Evolutionary conservation across 768 basidiomycete species (phyloP), one percentile per base, ranked within the genome.

Genomic region (Crassisporium funariophilum): DNA sequence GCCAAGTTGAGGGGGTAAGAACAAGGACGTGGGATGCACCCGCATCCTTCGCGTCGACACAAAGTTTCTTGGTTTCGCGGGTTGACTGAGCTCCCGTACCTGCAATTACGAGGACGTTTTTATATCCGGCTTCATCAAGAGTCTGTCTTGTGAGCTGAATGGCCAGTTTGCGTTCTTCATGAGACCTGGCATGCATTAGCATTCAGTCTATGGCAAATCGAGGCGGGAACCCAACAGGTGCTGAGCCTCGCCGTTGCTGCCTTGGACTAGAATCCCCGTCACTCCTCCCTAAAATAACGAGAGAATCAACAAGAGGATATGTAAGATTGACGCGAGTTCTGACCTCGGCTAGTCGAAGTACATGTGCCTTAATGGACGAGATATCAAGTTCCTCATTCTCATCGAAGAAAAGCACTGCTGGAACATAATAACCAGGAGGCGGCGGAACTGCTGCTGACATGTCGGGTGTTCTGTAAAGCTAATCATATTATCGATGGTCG

Each of bases 61-160:
- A 84, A 12, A 93, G 74, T 59, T 75, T 69, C 52, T 72, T 77
- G 24, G 89, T 91, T 63, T 91, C 88, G 13, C 83, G 74, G 0
- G 88, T 84, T 2, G 88, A 89, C 50, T 83, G 87, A 1, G 85
- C 86, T 1, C 92, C 92, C 4, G 90, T 91, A 1, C 92, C 92
- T 4, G 87, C 91, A 49, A 93, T 82, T 34, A 94, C 76, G 11
- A 86, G 65, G 31, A 83, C 77, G 31, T 85, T 68, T 38, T 76
- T 62, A 64, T 86, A 88, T 2, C 87, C 86, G 50, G 84, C 81
- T 43, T 78, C 73, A 61, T 92, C 81, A 9, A 94, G 75, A 1
- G 87, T 89, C 43, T 81, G 64, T 17, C 90, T 77, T 1, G 88
- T 86, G 31, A 86, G 62, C 15, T 66, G 60, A 54, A 91, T 88